Base-by-base conservation (phyloP, 2,329 filamentous ascomycete genomes). In the Aschersonia sp. region DNA sequence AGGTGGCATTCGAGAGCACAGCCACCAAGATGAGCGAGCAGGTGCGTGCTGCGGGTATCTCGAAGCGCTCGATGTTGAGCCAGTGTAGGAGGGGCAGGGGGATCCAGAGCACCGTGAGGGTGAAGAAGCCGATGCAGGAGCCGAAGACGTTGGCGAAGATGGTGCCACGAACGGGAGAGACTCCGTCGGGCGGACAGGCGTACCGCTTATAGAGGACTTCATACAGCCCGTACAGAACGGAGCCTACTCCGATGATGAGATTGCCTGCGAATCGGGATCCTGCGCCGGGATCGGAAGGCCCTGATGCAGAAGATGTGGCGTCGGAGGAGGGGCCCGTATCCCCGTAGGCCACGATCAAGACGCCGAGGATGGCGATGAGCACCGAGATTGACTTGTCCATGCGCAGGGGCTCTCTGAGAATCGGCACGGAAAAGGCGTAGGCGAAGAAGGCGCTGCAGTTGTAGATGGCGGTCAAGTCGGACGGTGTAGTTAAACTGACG, bases 361-460 rank as follows among this genome's bases (percentile, higher is more conserved):
- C 92, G 45, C 92, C 92, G 0, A 80, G 67, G 51, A 97, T 94
- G 48, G 92, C 92, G 40, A 98, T 77, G 9, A 79, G 73, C 1
- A 98, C 92, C 4, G 91, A 86, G 46, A 94, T 62, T 31, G 89
- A 82, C 70, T 98, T 98, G 67, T 87, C 87, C 40, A 83, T 67
- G 29, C 87, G 81, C 9, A 96, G 68, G 54, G 84, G 87, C 64
- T 98, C 92, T 49, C 85, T 81, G 2, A 98, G 73, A 20, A 98
- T 67, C 1, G 89, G 89, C 43, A 98, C 89, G 44, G 86, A 94
- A 62, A 98, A 98, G 9, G 87, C 91, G 61, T 98, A 98, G 45
- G 92, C 92, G 64, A 98, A 98, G 67, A 98, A 98, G 50, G 92
- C 91, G 47, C 87, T 94, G 73, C 92, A 98, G 68, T 98, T 98